Base-by-base conservation (phyloP, 257 asterid genomes). In the Ophiorrhiza pumila region DNA sequence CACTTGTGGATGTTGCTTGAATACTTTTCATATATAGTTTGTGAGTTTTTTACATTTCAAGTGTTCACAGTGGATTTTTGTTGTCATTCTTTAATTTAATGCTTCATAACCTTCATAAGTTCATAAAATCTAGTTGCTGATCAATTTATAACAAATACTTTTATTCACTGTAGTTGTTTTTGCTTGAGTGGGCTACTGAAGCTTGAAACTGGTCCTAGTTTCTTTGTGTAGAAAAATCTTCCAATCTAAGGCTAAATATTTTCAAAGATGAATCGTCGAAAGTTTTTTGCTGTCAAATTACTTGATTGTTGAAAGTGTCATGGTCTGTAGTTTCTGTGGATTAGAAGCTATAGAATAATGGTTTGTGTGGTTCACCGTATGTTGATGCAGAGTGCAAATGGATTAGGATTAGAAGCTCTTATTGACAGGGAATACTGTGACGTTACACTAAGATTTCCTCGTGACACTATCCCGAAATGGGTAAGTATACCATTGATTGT, bases 321-420 rank as follows among this genome's bases (percentile, higher is more conserved):
- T 58, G 12, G 41, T 58, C 20, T 58, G 22, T 15, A 31, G 8
- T 8, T 1, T 35, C 0, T 34, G 15, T 1, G 4, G 9, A 27
- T 60, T 1, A 27, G 46, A 23, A 53, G 5, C 0, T 7, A n/a
- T 31, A 3, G 27, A 56, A 15, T 29, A 14, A 13, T 22, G 39
- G 14, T 58, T 42, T 65, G 10, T n/a, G 41, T 39, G 32, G 34
- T 52, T 65, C 31, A 61, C 63, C 45, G 17, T 31, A 32, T 69
- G 62, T 68, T 74, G 62, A 49, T 83, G 84, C 96, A 95, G 99
- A 82, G 85, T 77, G 91, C 91, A 65, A 95, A 95, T 90, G 99
- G 99, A 81, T 86, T 95, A 80, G 99, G 99, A 72, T 81, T 92
- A 74, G 92, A 87, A 85, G 98, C 96, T 75, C 85, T 74, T 71